Base-by-base conservation (phyloP, 768 basidiomycete species). In the Sarcodon sp. region DNA sequence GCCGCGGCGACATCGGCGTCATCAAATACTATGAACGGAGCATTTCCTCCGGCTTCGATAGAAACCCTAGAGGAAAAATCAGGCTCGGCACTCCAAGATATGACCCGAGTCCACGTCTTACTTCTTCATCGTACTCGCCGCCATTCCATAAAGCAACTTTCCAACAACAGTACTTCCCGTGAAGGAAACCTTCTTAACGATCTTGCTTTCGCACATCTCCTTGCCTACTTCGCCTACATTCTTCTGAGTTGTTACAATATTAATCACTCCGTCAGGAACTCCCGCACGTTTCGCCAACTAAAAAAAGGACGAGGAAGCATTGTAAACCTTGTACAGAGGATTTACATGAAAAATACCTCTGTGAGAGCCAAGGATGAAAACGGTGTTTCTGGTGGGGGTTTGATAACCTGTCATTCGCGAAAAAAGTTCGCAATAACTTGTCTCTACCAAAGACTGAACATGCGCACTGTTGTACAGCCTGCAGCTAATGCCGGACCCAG, bases 1-100 rank as follows among this genome's bases (percentile, higher is more conserved):
- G 96, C 96, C 49, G 83, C 80, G 44, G 91, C 87, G 46, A 99
- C 74, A 60, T 98, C 83, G 0, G 92, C 94, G 58, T 98, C 96
- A 53, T 91, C 87, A 61, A 99, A 98, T 6, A 99, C 87, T 55
- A 98, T 96, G 64, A 99, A 92, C 0, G 94, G 87, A 0, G 93
- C 80, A 55, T 98, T 98, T 31, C 96, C 94, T 11, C 92, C 90
- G 31, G 91, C 87, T 66, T 94, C 91, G 35, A 91, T 64, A 1
- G 89, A 89, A 8, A 80, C 61, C 53, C 79, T 69, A 54, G 38
- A 32, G 11, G 6, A 41, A 36, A 43, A 8, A 27, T 46, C 38
- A 41, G 21, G 3, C 4, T 27, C 3, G 4, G 4, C 3, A 32
- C 9, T 18, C 43, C 33, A 16, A 27, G 33, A 6, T 5, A 6